Base-by-base conservation (phyloP, 306 rosid species). In the Arachis hypogaea region DNA sequence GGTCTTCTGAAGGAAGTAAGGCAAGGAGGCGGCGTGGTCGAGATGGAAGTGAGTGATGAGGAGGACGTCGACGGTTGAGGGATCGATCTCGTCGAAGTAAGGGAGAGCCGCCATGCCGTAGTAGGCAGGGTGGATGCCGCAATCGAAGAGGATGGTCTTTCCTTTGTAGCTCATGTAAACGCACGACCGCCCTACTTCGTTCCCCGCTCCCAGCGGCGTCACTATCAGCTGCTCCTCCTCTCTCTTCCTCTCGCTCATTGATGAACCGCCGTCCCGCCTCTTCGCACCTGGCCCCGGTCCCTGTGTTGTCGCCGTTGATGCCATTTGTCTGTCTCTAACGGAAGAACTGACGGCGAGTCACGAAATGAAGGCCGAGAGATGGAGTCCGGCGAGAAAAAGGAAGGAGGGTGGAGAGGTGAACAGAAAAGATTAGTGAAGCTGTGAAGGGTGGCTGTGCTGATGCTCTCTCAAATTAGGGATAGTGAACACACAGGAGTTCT, bases 71-170 rank as follows among this genome's bases (percentile, higher is more conserved):
- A 94, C 79, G 0, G 87, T 82, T 12, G 97, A 94, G 41, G 98
- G 98, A 69, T 94, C 98, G 30, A 94, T 94, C 83, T 91, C 97
- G 68, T 94, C 98, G 73, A 93, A 93, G 80, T 91, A 91, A 0
- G 98, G 98, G 77, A 93, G 84, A 50, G 97, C 97, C 49, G 98
- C 98, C 98, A 93, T 91, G 68, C 98, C 97, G 1, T 92, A 94
- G 56, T 86, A 94, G 45, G 86, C 96, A 0, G 90, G 98, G 68
- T 93, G 97, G 8, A 94, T 94, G n/a, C 99, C 99, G 75, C 99
- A 94, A 66, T 94, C 99, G 55, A 94, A 94, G 76, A 94, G 46
- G 0, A 89, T 78, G 5, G 79, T 86, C 79, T 94, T 94, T 5
- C 89, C 91, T 7, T 89, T 94, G 85, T 82, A 94, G 0, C 87